Evolutionary conservation across 768 basidiomycete species (phyloP), one percentile per base, ranked within the genome.

Genomic region (Suillus discolor): DNA sequence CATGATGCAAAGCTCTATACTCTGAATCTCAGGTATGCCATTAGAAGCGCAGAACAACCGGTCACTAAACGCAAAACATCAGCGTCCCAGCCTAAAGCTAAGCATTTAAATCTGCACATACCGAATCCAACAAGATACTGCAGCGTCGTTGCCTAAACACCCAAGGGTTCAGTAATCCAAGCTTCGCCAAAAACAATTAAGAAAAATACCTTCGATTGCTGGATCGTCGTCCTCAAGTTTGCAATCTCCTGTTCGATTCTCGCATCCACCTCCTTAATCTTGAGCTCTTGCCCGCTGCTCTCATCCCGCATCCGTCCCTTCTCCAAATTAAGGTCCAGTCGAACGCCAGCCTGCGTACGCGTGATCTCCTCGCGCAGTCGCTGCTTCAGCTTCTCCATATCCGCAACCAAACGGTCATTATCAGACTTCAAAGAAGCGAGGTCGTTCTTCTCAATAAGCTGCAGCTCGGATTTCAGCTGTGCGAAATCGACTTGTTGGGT

Each of bases 201-300:
- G 31, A 41, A 62, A 66, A 82, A 41, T 64, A 89, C 92, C 86
- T 95, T 95, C 62, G 92, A 92, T 0, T 91, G 87, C 73, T 95
- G 93, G 41, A 94, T 94, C 8, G 89, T 82, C 2, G 93, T 96
- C 63, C 92, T 82, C 62, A 97, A 76, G 3, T 87, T 88, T 11
- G 95, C 94, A 73, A 97, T 97, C 78, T 98, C 96, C 74, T 93
- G 93, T 77, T 99, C 97, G 70, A 99, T 98, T 74, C 93, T 81
- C 4, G 97, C 98, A 72, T 99, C 97, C 20, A 98, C 96, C 76
- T 99, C 97, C 76, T 94, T 95, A 73, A 99, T 93, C 86, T 98
- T 98, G 62, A 96, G 81, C 72, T 97, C 96, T 72, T 98, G 94
- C 47, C 89, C 88, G 70, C 88, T 90, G 69, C 89, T 89, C 81